phyloP scores from a whole-genome alignment of 1,139 yeast species.

The Debaryomyces sp. region DNA sequence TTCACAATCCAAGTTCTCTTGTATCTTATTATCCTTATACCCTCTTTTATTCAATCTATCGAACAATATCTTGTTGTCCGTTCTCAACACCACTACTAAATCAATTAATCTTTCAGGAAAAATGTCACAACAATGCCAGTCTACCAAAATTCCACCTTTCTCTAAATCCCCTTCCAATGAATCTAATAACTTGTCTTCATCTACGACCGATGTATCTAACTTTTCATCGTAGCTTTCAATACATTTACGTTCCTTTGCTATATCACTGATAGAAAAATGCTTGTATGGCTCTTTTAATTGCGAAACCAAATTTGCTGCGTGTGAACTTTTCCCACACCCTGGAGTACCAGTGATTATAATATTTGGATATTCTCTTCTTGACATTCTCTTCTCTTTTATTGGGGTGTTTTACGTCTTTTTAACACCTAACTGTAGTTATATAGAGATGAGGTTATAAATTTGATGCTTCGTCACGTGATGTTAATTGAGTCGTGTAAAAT shows the following conservation, averaged over 20 bases:
- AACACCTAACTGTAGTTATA: not conserved
- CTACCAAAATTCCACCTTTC: slow-evolving; percentile 83
- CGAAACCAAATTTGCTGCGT: slow-evolving; percentile 63
- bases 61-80: slow-evolving; percentile 70
- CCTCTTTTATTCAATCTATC: slow-evolving; percentile 77
- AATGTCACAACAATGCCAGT: slow-evolving; percentile 97
- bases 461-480: slow-evolving; percentile 1
- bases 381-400: slow-evolving; percentile 17
- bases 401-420: not conserved
- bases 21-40: slow-evolving; percentile 77
- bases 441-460: slow-evolving; percentile 1
- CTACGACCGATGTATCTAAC: slow-evolving; percentile 85
- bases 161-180: slow-evolving; percentile 76
- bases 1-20: slow-evolving; percentile 94
- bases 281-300: slow-evolving; percentile 49
- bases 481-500: not conserved
- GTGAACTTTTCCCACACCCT: slow-evolving; percentile 95
- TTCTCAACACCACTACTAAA: slow-evolving; percentile 83
- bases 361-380: slow-evolving; percentile 63
- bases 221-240: slow-evolving; percentile 84
- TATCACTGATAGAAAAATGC: slow-evolving; percentile 74
- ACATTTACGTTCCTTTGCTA: slow-evolving; percentile 77
- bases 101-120: slow-evolving; percentile 94
- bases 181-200: slow-evolving; percentile 87
- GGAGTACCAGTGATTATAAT: slow-evolving; percentile 95